phyloP scores from a whole-genome alignment of 129 eudicot genomes.

The Saposhnikovia divaricata region DNA sequence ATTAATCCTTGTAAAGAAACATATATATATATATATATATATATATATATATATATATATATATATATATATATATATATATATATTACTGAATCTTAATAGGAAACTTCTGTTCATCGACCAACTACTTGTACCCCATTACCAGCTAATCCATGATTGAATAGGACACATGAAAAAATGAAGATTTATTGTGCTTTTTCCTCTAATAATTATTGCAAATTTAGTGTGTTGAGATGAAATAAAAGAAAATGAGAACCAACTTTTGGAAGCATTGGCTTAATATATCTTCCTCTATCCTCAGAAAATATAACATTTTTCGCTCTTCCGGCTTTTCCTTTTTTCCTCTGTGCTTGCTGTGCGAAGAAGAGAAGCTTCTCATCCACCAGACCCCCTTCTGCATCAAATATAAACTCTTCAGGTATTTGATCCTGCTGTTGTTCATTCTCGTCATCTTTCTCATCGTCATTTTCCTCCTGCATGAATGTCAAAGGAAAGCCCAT shows the following conservation, averaged over 20 bases:
- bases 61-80: too few relatives aligned
- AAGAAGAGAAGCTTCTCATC: slow-evolving; percentile 99
- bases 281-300: slow-evolving; percentile 94
- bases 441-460: slow-evolving; percentile 60
- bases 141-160: neutral
- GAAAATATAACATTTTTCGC: slow-evolving; percentile 97
- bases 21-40: neutral
- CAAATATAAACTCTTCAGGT: slow-evolving; percentile 93
- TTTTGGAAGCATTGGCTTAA: slow-evolving; percentile 99
- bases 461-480: slow-evolving; percentile 45
- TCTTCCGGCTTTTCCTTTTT: slow-evolving; percentile 89
- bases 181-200: neutral
- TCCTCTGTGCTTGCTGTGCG: slow-evolving; percentile 97
- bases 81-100: neutral
- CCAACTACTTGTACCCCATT: neutral
- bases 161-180: neutral
- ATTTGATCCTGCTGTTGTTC: slow-evolving; percentile 86
- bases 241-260: slow-evolving; percentile 21
- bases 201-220: neutral
- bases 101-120: neutral
- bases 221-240: neutral
- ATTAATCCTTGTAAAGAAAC: neutral
- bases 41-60: neutral
- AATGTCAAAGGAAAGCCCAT: slow-evolving; percentile 13
- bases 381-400: slow-evolving; percentile 97